phyloP scores from a whole-genome alignment of 371 early-diverging fungal genomes.

The Mucor circinelloides region DNA sequence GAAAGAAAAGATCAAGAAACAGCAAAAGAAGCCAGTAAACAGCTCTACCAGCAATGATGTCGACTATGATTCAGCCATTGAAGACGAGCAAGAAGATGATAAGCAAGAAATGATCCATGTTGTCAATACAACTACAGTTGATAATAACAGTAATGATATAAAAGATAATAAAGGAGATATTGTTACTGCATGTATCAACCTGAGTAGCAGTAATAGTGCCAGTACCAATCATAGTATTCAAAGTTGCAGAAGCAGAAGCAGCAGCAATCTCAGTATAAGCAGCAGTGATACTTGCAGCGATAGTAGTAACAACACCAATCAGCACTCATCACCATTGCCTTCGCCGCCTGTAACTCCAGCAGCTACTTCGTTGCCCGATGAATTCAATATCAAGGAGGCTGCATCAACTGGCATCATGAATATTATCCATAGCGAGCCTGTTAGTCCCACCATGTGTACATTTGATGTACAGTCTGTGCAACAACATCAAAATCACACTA shows the following conservation, averaged over 20 bases:
- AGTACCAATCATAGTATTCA: background rate
- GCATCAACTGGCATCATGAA: background rate
- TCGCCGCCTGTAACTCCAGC: constrained; percentile 11
- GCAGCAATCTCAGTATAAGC: background rate
- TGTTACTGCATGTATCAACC: background rate
- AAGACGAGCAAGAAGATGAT: constrained; percentile 8
- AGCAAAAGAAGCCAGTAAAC: background rate
- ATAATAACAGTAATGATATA: constrained; percentile 1
- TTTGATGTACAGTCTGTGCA: constrained; percentile 19
- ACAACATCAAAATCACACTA: constrained; percentile 2
- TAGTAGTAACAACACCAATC: background rate
- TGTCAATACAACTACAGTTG: constrained; percentile 1
- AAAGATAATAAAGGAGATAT: constrained; percentile 1
- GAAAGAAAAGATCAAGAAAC: background rate
- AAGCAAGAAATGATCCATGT: background rate
- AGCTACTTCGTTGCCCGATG: background rate
- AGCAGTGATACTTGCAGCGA: background rate
- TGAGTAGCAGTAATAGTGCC: background rate
- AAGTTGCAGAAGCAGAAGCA: background rate
- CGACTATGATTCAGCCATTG: background rate
- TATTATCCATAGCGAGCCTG: constrained; percentile 6
- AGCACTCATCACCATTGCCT: background rate
- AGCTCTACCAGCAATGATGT: background rate
- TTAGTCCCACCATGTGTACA: constrained; percentile 11
- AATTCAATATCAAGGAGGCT: background rate